These are phyloP conservation scores for Candida yuanshanica DNA, from an alignment of 805 yeast species.

Conservation along the genomic window DNA sequence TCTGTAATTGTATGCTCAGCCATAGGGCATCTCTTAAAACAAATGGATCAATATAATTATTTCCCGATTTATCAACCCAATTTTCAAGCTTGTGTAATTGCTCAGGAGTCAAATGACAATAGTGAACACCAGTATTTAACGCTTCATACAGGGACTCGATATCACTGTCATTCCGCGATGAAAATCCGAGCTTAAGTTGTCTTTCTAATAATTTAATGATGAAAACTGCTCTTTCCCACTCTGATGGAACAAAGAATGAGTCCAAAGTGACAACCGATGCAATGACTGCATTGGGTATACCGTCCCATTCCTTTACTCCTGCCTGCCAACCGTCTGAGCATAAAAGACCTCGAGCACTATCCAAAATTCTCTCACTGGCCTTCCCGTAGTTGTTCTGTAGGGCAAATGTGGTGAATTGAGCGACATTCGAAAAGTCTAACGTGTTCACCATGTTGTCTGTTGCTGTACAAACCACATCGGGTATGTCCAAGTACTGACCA, in stretches of 20 bases:
- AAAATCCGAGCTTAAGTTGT: constrained; percentile 15
- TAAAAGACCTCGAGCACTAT: constrained; percentile 40
- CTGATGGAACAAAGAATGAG: constrained; percentile 47
- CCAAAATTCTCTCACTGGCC: constrained; percentile 40
- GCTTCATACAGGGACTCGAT: constrained; percentile 20
- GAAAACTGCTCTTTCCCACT: constrained; percentile 50
- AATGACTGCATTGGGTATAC: constrained; percentile 36
- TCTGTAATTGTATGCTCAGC: constrained; percentile 40
- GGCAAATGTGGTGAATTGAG: constrained; percentile 37
- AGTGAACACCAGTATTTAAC: constrained; percentile 38
- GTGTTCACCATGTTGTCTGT: constrained; percentile 33
- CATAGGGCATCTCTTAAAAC: constrained; percentile 44
- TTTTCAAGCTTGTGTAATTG: constrained; percentile 39
- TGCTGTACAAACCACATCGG: constrained; percentile 38
- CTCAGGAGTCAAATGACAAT: constrained; percentile 44
- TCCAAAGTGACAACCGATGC: constrained; percentile 42
- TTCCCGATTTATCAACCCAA: constrained; percentile 31
- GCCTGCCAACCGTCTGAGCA: constrained; percentile 45
- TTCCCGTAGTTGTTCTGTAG: constrained; percentile 37
- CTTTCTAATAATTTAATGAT: constrained; percentile 37
- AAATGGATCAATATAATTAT: constrained; percentile 32
- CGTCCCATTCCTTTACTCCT: constrained; percentile 42
- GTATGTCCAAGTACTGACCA: constrained; percentile 44
- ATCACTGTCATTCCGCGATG: neutral
- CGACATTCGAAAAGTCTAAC: constrained; percentile 32